Conservation (phyloP, 1,284 basidiomycete species). For the Marasmius sp. region DNA sequence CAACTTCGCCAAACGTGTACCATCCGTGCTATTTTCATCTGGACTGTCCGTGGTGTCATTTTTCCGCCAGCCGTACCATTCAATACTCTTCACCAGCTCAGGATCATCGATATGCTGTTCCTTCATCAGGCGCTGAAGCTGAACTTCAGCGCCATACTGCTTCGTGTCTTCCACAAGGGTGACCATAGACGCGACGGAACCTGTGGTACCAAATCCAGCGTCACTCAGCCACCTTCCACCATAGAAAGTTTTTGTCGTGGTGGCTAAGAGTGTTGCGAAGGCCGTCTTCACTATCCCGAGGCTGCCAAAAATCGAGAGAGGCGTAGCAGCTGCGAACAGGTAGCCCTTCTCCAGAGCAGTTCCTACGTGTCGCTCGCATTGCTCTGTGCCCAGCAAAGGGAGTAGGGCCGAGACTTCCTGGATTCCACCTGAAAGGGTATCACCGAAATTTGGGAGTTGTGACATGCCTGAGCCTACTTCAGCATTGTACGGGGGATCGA, state of each 20-base stretch:
- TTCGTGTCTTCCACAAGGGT: neutral
- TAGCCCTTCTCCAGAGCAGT: constrained; percentile 6
- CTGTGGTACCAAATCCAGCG: neutral
- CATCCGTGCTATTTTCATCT: neutral
- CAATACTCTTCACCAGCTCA: neutral
- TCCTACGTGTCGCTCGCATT: constrained; percentile 15
- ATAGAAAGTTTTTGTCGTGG: neutral
- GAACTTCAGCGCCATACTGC: neutral
- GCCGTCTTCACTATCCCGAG: constrained; percentile 4
- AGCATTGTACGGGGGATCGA: neutral
- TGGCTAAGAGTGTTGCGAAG: neutral
- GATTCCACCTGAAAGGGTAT: constrained; percentile 12
- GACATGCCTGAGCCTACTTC: neutral
- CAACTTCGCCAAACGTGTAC: neutral
- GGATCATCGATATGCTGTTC: neutral
- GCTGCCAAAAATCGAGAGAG: constrained; percentile 5
- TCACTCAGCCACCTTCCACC: neutral
- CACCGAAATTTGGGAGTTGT: neutral
- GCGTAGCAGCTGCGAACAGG: constrained; percentile 1
- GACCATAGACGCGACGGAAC: neutral
- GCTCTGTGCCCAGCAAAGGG: constrained; percentile 17
- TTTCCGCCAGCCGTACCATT: neutral
- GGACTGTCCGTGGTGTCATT: neutral
- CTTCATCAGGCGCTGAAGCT: neutral
- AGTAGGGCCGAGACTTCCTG: constrained; percentile 18